Evolutionary conservation across 306 rosid genomes (phyloP).

Genomic region (Mucuna pruriens): DNA sequence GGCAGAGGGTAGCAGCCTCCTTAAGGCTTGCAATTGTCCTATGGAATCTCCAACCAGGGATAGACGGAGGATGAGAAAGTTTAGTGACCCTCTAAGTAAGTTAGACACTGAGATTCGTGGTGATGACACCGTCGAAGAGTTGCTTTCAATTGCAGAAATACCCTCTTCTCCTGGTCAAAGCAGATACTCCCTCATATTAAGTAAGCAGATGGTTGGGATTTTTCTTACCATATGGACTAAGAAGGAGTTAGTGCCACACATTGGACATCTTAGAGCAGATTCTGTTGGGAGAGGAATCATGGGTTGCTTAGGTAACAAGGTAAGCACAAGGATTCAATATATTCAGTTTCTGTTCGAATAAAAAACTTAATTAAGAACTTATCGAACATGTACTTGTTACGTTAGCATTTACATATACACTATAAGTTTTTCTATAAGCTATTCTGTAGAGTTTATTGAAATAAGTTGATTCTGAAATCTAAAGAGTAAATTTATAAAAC

Average conservation of each 20-base stretch:
- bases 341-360: too few relatives aligned
- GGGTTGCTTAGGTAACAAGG: conserved; percentile 96
- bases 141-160: conserved; percentile 62
- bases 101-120: conserved; percentile 38
- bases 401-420: too few relatives aligned
- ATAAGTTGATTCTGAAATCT: too few relatives aligned
- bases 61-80: conserved; percentile 58
- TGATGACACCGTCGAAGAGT: conserved; percentile 48
- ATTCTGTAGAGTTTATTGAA: too few relatives aligned
- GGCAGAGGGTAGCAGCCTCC: conserved; percentile 61
- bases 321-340: conserved; percentile 13
- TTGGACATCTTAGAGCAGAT: conserved; percentile 85
- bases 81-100: conserved; percentile 46
- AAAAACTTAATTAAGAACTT: too few relatives aligned
- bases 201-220: conserved; percentile 97
- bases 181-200: conserved; percentile 65
- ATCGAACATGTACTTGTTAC: too few relatives aligned
- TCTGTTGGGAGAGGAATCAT: conserved; percentile 91
- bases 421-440: too few relatives aligned
- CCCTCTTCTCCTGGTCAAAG: conserved; percentile 42
- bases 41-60: conserved; percentile 58
- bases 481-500: too few relatives aligned
- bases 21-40: conserved; percentile 84
- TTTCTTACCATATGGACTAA: conserved; percentile 83
- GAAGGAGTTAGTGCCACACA: conserved; percentile 74